phyloP scores from a whole-genome alignment of 805 yeast genomes.

The Schwanniomyces pseudopolymorphus region DNA sequence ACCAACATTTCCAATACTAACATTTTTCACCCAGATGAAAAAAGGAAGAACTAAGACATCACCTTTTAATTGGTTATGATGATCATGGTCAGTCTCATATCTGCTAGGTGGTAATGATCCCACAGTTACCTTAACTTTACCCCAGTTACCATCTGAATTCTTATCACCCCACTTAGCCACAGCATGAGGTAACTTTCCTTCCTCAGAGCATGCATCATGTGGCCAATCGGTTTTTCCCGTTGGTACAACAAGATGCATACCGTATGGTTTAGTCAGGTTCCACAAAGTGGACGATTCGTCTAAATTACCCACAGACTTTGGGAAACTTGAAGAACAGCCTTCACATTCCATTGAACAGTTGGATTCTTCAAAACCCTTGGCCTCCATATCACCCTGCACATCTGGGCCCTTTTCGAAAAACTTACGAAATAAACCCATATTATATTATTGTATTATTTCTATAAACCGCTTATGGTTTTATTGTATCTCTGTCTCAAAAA shows the following conservation, averaged over 20 bases:
- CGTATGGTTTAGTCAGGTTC: conserved; percentile 69
- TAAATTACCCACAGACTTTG: conserved; percentile 46
- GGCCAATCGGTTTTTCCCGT: conserved; percentile 87
- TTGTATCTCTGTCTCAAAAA: not conserved
- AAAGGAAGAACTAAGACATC: conserved; percentile 71
- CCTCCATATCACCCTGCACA: conserved; percentile 2
- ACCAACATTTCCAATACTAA: conserved; percentile 43
- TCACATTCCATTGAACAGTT: conserved; percentile 55
- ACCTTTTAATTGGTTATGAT: conserved; percentile 43
- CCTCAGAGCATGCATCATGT: conserved; percentile 59
- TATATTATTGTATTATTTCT: not conserved
- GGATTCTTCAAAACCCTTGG: conserved; percentile 34
- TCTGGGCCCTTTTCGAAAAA: not conserved
- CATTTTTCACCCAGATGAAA: conserved; percentile 64
- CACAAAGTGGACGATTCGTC: conserved; percentile 48
- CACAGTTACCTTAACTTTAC: conserved; percentile 49
- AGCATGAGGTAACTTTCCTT: conserved; percentile 45
- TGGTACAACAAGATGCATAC: conserved; percentile 73
- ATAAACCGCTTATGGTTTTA: not conserved
- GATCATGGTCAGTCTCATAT: conserved; percentile 39
- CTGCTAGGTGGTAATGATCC: conserved; percentile 53
- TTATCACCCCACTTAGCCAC: conserved; percentile 37
- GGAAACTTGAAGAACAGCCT: conserved; percentile 53
- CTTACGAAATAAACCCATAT: conserved; percentile 3
- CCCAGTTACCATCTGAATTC: conserved; percentile 16